Conservation (phyloP, 225 moss, liverwort and hornwort genomes). For the Polytrichum commune region DNA sequence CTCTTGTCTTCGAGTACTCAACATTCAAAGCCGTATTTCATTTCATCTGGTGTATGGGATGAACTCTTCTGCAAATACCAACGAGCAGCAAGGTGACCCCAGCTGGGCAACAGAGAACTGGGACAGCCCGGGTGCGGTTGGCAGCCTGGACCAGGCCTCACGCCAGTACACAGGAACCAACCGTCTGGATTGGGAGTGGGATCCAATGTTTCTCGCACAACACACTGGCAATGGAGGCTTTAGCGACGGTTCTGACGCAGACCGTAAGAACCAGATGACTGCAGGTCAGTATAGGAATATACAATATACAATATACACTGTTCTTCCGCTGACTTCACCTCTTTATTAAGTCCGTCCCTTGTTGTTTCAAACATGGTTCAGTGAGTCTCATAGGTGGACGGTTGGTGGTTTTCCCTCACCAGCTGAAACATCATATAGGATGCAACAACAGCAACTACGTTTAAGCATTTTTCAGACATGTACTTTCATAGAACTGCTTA, state of each 20-base stretch:
- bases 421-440: too few species aligned
- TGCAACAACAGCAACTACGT: too few species aligned
- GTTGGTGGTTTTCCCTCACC: too few species aligned
- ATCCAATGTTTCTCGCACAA: slow-evolving; percentile 89
- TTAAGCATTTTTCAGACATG: too few species aligned
- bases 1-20: slow-evolving; percentile 20
- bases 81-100: slow-evolving; percentile 94
- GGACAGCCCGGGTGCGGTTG: slow-evolving; percentile 76
- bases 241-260: slow-evolving; percentile 66
- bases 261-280: slow-evolving; percentile 60
- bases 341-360: too few species aligned
- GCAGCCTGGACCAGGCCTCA: slow-evolving; percentile 62
- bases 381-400: too few species aligned
- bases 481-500: too few species aligned
- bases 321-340: too few species aligned
- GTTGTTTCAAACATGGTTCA: too few species aligned
- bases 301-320: too few species aligned
- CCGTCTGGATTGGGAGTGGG: slow-evolving; percentile 98
- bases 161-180: slow-evolving; percentile 58
- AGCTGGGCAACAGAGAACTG: slow-evolving; percentile 92
- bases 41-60: slow-evolving; percentile 87
- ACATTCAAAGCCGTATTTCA: slow-evolving; percentile 19
- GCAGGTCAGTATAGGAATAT: slow-evolving; percentile 21
- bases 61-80: slow-evolving; percentile 95
- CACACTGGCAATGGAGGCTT: slow-evolving; percentile 65